Percentiles rank a stretch among this genome's conserved stretches.
Conservation (phyloP, 2,329 filamentous ascomycete genomes). For the Aureobasidium melanogenum region DNA sequence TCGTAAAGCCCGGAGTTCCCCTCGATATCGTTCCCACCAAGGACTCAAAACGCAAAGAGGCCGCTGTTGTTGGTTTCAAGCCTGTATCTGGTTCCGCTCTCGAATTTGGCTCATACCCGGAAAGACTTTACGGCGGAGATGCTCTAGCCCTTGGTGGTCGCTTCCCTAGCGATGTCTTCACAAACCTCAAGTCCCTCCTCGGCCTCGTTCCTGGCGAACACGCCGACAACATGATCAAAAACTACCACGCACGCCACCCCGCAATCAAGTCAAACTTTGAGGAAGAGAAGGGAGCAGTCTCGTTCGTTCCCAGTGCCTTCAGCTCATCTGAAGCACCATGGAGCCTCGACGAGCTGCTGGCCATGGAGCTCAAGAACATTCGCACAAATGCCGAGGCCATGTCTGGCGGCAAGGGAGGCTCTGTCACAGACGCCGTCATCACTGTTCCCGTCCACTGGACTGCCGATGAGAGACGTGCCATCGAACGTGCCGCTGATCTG, state of each 20-base stretch:
- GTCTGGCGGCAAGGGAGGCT: constrained; percentile 60
- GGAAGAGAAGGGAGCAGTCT: constrained; percentile 56
- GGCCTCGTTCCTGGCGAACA: constrained; percentile 48
- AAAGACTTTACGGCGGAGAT: constrained; percentile 86
- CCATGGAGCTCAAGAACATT: constrained; percentile 92
- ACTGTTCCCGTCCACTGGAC: constrained; percentile 89
- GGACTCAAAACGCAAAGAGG: constrained; percentile 93
- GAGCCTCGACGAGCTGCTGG: constrained; percentile 84
- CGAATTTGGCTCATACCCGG: constrained; percentile 54
- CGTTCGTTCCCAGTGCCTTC: constrained; percentile 72
- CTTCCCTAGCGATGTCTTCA: constrained; percentile 89
- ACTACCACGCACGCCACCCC: constrained; percentile 70
- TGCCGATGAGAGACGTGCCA: constrained; percentile 76
- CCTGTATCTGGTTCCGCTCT: constrained; percentile 53
- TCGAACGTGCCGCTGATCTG: constrained; percentile 75
- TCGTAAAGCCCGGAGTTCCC: constrained; percentile 93
- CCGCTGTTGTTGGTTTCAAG: constrained; percentile 87
- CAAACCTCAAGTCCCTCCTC: constrained; percentile 85
- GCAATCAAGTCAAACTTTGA: constrained; percentile 60
- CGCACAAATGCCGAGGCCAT: constrained; percentile 78
- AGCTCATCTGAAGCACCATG: constrained; percentile 55
- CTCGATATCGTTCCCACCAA: constrained; percentile 97
- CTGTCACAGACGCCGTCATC: constrained; percentile 74
- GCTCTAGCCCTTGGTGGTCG: constrained; percentile 77
- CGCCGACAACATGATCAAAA: constrained; percentile 52